phyloP scores from a whole-genome alignment of 2,329 filamentous ascomycete genomes.

The Didymella lethalis region DNA sequence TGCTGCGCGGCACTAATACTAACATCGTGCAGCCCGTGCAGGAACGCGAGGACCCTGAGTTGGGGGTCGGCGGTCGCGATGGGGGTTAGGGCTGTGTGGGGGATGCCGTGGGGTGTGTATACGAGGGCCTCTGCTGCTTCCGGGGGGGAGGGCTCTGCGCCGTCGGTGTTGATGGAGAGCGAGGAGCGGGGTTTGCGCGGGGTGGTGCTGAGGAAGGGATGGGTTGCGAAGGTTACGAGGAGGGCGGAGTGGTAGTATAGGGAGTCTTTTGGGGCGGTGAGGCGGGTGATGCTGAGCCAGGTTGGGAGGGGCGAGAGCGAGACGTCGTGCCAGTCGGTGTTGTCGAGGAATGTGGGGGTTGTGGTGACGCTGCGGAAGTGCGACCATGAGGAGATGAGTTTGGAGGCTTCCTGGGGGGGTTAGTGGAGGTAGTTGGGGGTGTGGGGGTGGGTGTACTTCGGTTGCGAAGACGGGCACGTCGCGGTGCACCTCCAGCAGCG shows the following conservation, averaged over 20 bases:
- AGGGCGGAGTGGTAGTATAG: slow-evolving; percentile 67
- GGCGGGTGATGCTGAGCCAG: slow-evolving; percentile 68
- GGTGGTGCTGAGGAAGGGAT: slow-evolving; percentile 39
- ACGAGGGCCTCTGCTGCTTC: slow-evolving; percentile 63
- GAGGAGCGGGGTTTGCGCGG: slow-evolving; percentile 42
- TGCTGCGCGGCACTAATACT: slow-evolving; percentile 61
- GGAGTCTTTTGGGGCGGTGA: slow-evolving; percentile 63
- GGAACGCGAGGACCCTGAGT: slow-evolving; percentile 63
- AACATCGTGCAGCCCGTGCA: slow-evolving; percentile 72
- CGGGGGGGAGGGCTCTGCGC: slow-evolving; percentile 29
- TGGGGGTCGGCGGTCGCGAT: slow-evolving; percentile 56
- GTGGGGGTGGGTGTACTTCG: slow-evolving; percentile 42
- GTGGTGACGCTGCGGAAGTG: slow-evolving; percentile 66
- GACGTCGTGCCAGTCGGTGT: slow-evolving; percentile 56
- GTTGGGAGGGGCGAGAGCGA: slow-evolving; percentile 59
- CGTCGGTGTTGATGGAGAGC: slow-evolving; percentile 43
- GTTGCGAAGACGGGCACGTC: slow-evolving; percentile 67
- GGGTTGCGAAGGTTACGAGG: slow-evolving; percentile 62
- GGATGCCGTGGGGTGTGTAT: slow-evolving; percentile 71
- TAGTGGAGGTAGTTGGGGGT: neutral
- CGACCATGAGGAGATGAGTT: slow-evolving; percentile 64
- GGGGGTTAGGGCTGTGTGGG: slow-evolving; percentile 55
- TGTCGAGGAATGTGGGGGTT: slow-evolving; percentile 56
- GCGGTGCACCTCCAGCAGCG: slow-evolving; percentile 62
- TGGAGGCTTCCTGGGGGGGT: slow-evolving; percentile 60